Base-by-base conservation (phyloP, 805 yeast genomes). In the Candida mattraensis region DNA sequence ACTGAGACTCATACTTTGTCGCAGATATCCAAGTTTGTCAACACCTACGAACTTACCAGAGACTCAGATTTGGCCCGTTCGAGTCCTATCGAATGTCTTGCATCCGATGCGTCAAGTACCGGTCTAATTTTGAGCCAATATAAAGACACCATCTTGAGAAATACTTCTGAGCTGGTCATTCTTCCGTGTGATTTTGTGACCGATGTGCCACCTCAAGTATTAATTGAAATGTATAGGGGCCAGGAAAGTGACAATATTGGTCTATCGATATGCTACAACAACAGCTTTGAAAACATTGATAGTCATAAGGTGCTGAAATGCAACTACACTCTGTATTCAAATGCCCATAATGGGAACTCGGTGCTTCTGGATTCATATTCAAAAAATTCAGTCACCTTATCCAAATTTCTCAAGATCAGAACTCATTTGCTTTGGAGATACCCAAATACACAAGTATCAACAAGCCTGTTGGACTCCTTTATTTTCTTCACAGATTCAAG, bases 131-230 rank as follows among this genome's bases (percentile, higher is more conserved):
- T 87, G 24, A 67, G 70, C 28, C 72, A 76, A 37, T 61, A 74
- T 44, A 65, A 74, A 30, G 66, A 63, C 41, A 56, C 62, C 35
- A 52, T 64, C 19, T 46, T 56, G 34, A 41, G 41, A 14, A 27
- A 39, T 20, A 40, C 47, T 5, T 53, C 69, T 21, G 80, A 81
- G 54, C 81, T 87, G 53, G 86, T 88, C n/a, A 61, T 93, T 20
- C 63, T 93, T 37, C 97, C 98, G 6, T 91, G 97, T 64, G 99
- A 94, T 60, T 86, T 93, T 56, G 70, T 94, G 35, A 88, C 98
- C 2, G 91, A 89, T 56, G 67, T 91, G 24, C 95, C 96, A 3
- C 96, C 98, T 8, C 91, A 86, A 52, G 82, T 83, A 13, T 70
- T 93, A 20, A 78, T 88, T 28, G 95, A 91, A 54, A 84, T 83